Evolutionary conservation across 2,329 filamentous ascomycete species (phyloP).

Genomic region (Corinectria fuckeliana): DNA sequence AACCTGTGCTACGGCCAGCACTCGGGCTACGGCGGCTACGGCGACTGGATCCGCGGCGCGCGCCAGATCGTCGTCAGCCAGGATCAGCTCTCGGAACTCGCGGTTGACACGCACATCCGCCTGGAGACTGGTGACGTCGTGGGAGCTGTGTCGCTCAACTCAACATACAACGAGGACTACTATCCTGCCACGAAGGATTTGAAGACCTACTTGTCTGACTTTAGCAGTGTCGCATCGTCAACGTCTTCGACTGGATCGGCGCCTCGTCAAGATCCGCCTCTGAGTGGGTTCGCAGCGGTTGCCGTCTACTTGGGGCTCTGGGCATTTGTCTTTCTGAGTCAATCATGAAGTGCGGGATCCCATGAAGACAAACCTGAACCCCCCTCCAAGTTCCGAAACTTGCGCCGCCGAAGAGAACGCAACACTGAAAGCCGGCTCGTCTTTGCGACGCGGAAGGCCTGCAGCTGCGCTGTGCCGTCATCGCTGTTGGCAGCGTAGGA

Average conservation of each 20-base stretch:
- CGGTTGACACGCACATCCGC: slow-evolving; percentile 66
- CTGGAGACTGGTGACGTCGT: slow-evolving; percentile 62
- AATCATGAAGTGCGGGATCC: background rate
- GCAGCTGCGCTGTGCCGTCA: background rate
- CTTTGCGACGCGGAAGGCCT: too few species aligned
- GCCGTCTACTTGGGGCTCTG: background rate
- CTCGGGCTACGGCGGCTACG: slow-evolving; percentile 74
- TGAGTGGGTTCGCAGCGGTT: background rate
- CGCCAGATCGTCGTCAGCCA: slow-evolving; percentile 60
- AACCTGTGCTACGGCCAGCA: slow-evolving; percentile 68
- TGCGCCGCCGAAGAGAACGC: background rate
- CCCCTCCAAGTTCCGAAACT: background rate
- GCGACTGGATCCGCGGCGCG: slow-evolving; percentile 66
- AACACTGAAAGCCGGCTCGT: too few species aligned
- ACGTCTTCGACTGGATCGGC: background rate
- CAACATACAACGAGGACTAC: slow-evolving; percentile 62
- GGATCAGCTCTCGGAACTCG: slow-evolving; percentile 45
- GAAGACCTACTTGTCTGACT: slow-evolving; percentile 36
- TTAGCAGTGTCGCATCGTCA: background rate
- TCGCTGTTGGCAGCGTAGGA: background rate
- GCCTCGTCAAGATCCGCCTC: background rate
- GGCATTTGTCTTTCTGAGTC: background rate
- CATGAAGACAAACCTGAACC: background rate
- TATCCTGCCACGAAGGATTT: slow-evolving; percentile 55
- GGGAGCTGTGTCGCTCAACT: slow-evolving; percentile 61